These are phyloP conservation scores for Pugionium cornutum DNA, from an alignment of 345 rosid species.

Conservation along the genomic window DNA sequence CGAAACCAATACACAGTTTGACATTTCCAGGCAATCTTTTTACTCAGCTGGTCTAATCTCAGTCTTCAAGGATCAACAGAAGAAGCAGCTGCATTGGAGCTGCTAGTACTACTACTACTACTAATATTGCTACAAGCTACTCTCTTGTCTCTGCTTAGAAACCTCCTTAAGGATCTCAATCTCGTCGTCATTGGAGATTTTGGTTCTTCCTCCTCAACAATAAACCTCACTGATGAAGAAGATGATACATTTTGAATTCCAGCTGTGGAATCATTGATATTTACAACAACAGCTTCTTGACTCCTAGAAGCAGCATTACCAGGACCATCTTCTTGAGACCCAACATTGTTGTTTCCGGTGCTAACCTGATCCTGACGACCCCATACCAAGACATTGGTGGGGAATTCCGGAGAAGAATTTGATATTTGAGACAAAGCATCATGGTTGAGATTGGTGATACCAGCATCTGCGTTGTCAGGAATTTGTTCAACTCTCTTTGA, in stretches of 20 bases:
- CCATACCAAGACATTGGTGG: constrained; percentile 91
- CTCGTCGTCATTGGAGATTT: constrained; percentile 73
- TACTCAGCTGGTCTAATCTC: no score
- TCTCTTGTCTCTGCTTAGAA: constrained; percentile 77
- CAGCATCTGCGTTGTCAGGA: constrained; percentile 31
- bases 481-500: constrained; percentile 28
- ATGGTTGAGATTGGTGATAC: not conserved
- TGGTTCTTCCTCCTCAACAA: constrained; percentile 60
- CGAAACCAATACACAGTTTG: constrained; percentile 5
- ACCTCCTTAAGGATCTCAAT: constrained; percentile 77
- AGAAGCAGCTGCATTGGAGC: constrained; percentile 46
- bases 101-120: constrained; percentile 38
- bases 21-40: no score
- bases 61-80: constrained; percentile 49
- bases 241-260: constrained; percentile 44
- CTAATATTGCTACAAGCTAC: constrained; percentile 47
- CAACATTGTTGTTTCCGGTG: constrained; percentile 47
- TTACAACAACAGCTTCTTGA: constrained; percentile 41
- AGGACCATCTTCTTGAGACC: constrained; percentile 47
- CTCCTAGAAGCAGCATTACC: constrained; percentile 43
- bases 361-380: constrained; percentile 72
- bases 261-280: constrained; percentile 54
- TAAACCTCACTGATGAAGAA: constrained; percentile 33
- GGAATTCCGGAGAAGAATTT: constrained; percentile 56
- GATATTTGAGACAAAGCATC: constrained; percentile 43